Conservation (phyloP, 768 basidiomycete genomes). For the Pisolithus tinctorius region DNA sequence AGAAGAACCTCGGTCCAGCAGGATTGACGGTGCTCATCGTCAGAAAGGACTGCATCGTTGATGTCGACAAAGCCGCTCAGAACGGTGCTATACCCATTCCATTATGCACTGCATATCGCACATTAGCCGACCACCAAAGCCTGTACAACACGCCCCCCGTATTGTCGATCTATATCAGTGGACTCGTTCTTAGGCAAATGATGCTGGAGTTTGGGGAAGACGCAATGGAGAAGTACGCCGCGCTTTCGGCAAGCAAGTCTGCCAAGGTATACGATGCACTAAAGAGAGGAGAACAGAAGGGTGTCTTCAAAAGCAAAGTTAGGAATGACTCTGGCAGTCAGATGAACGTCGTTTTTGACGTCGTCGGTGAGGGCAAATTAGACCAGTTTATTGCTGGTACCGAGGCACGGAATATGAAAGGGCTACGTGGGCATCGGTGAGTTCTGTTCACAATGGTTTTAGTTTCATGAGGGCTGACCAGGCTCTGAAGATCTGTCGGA, state of each 20-base stretch:
- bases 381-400: slow-evolving; percentile 77
- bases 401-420: slow-evolving; percentile 71
- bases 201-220: slow-evolving; percentile 26
- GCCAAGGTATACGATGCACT: slow-evolving; percentile 70
- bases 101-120: slow-evolving; percentile 75
- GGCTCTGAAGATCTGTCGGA: slow-evolving; percentile 44
- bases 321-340: slow-evolving; percentile 73
- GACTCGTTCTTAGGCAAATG: slow-evolving; percentile 74
- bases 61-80: slow-evolving; percentile 70
- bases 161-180: slow-evolving; percentile 84
- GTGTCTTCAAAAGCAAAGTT: slow-evolving; percentile 68
- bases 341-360: slow-evolving; percentile 93
- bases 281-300: slow-evolving; percentile 61
- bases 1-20: slow-evolving; percentile 96
- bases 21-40: slow-evolving; percentile 93
- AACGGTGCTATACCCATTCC: slow-evolving; percentile 76
- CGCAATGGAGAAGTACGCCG: slow-evolving; percentile 55
- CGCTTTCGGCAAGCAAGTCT: slow-evolving; percentile 65
- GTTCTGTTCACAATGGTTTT: slow-evolving; percentile 22
- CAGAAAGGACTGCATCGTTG: slow-evolving; percentile 89
- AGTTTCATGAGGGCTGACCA: slow-evolving; percentile 9
- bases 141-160: slow-evolving; percentile 93
- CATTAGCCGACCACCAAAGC: slow-evolving; percentile 64
- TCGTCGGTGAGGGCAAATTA: slow-evolving; percentile 67
- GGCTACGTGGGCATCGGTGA: slow-evolving; percentile 88